Evolutionary conservation across 345 rosid species (phyloP), one percentile per base, ranked within the genome.

Genomic region (Gossypium mustelinum): DNA sequence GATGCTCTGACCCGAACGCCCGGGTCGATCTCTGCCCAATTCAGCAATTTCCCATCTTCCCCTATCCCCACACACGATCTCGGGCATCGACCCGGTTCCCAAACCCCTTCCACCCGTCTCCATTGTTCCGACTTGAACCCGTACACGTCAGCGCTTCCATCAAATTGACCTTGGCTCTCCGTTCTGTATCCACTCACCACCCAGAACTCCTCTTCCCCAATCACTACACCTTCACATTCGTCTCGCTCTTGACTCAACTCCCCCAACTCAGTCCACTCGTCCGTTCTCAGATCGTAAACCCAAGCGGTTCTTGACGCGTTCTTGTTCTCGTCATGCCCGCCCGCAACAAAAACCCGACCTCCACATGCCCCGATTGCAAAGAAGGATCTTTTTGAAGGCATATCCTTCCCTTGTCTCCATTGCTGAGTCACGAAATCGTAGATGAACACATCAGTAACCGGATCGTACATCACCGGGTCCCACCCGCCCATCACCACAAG

Each of bases 241-340:
- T 90, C 96, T 55, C 91, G 84, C 79, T 83, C 93, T 76, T 81
- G 88, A 45, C 84, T 84, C 87, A 89, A 73, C 72, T 20, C 71
- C 0, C 82, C 48, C 79, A 90, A 47, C 85, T 85, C 87, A 2
- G 51, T 64, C 96, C 96, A 89, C 83, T 82, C 86, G 74, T 89
- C 86, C 16, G 24, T 60, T 57, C 74, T 72, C 79, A 86, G 76
- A 60, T 87, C 90, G 54, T 87, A 90, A 5, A 79, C 87, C 91
- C 90, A 86, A 18, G 86, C 88, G 1, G 85, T 73, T 14, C 62
- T 84, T 82, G 86, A 47, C n/a, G 93, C 89, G 78, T 85, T 90
- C 81, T 90, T 90, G 82, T 80, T 80, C 85, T 84, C 87, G 43
- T 90, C 93, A 60, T 89, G 96, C 12, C 93, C 93, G 1, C 96